A percentile compares a stretch with the other conserved stretches of the same genome.
These are phyloP conservation scores for Gossypium rotundifolium DNA, from an alignment of 345 rosid species.

Conservation along the genomic window DNA sequence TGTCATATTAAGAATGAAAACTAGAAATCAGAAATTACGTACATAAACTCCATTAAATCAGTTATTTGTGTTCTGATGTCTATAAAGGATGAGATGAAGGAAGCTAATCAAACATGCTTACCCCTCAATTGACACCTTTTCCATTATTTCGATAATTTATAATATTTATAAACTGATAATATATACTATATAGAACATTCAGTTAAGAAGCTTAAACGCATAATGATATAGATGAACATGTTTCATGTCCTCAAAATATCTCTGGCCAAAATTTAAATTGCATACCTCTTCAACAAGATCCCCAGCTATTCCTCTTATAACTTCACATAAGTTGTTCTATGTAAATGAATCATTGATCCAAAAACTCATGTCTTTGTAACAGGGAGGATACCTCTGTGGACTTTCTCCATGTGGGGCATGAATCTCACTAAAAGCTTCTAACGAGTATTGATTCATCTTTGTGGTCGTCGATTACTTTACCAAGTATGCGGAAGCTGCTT, in stretches of 20 bases:
- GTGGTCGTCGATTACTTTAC: too few relatives aligned
- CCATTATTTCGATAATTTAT: not conserved
- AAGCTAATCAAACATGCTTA: not conserved
- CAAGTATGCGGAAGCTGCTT: too few relatives aligned
- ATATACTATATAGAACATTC: not conserved
- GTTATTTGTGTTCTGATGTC: not conserved
- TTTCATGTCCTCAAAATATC: not conserved
- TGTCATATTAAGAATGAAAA: too few relatives aligned
- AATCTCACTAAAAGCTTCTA: too few relatives aligned
- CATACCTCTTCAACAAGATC: constrained; percentile 96
- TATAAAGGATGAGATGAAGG: not conserved
- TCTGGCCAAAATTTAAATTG: not conserved
- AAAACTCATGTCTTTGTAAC: constrained; percentile 93
- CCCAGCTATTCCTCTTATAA: constrained; percentile 86
- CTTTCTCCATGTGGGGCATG: too few relatives aligned
- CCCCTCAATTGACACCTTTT: not conserved
- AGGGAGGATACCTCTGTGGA: constrained; percentile 99
- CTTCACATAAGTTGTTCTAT: constrained; percentile 89
- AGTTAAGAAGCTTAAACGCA: not conserved
- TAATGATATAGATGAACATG: not conserved
- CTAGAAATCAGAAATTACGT: not conserved
- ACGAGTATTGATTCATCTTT: too few relatives aligned
- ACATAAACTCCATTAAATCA: not conserved
- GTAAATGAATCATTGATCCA: constrained; percentile 92
- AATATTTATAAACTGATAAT: not conserved